A percentile compares a stretch with the other conserved stretches of the same genome.
Evolutionary conservation across 192 early-diverging fungal species (phyloP).

Genomic region (Coemansia sp.): DNA sequence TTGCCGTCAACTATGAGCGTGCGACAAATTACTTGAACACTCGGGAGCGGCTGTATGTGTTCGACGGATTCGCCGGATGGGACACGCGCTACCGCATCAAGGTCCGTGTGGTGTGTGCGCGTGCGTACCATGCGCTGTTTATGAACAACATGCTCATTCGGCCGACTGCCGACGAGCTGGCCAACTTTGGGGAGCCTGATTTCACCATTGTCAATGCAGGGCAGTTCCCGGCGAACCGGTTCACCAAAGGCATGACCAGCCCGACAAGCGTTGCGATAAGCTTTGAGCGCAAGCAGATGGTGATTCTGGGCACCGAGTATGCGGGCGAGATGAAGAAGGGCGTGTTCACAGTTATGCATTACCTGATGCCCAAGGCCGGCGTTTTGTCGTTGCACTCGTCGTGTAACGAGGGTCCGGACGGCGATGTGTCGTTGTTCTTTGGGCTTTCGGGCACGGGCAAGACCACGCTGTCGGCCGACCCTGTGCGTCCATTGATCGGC

Average conservation of each 20-base stretch:
- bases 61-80: slow-evolving; percentile 98
- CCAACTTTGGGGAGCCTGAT: slow-evolving; percentile 90
- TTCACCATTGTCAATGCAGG: slow-evolving; percentile 98
- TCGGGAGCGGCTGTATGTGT: slow-evolving; percentile 86
- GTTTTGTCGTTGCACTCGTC: slow-evolving; percentile 68
- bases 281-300: slow-evolving; percentile 94
- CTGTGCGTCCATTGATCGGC: slow-evolving; percentile 88
- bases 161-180: slow-evolving; percentile 86
- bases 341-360: slow-evolving; percentile 98
- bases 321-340: slow-evolving; percentile 99
- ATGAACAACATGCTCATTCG: slow-evolving; percentile 99
- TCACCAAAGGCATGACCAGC: slow-evolving; percentile 94
- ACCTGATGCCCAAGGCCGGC: slow-evolving; percentile 90
- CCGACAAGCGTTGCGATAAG: slow-evolving; percentile 88
- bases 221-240: slow-evolving; percentile 89
- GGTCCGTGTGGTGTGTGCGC: slow-evolving; percentile 90
- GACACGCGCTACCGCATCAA: slow-evolving; percentile 98
- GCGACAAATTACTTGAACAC: slow-evolving; percentile 97
- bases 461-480: slow-evolving; percentile 96
- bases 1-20: slow-evolving; percentile 94
- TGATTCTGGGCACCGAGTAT: slow-evolving; percentile 97
- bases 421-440: slow-evolving; percentile 97
- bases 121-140: slow-evolving; percentile 95
- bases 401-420: slow-evolving; percentile 86
- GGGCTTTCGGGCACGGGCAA: slow-evolving; percentile 98